These are phyloP conservation scores for Ricinus communis DNA, from an alignment of 345 rosid genomes.

Conservation along the genomic window DNA sequence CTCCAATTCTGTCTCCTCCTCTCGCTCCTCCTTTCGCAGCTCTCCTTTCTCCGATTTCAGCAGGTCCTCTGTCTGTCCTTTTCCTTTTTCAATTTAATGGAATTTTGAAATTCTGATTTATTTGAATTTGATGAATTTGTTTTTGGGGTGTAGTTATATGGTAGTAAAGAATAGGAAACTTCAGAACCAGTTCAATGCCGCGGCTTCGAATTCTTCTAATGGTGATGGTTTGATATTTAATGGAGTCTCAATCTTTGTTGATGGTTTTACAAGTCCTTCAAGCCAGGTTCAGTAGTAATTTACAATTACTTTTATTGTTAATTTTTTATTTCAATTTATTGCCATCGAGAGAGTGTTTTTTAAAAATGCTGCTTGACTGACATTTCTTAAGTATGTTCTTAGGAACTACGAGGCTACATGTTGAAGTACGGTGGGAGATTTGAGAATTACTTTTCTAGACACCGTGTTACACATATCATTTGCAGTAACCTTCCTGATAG, in stretches of 20 bases:
- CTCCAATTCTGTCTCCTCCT: conserved; percentile 62
- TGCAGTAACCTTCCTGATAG: conserved; percentile 89
- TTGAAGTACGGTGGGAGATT: conserved; percentile 69
- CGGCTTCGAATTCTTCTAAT: conserved; percentile 52
- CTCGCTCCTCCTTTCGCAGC: conserved; percentile 66
- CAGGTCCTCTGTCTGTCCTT: conserved; percentile 41
- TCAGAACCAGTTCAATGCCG: conserved; percentile 60
- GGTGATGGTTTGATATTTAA: conserved; percentile 49
- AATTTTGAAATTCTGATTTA: background rate
- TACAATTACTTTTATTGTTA: background rate
- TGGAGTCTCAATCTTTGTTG: conserved; percentile 91
- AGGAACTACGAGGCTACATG: conserved; percentile 86
- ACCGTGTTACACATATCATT: conserved; percentile 75
- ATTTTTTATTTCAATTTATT: background rate
- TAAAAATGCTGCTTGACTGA: background rate
- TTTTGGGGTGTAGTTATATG: conserved; percentile 72
- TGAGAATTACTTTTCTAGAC: conserved; percentile 87
- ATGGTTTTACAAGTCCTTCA: conserved; percentile 88
- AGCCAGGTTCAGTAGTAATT: conserved; percentile 63
- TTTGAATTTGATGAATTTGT: conserved; percentile 6
- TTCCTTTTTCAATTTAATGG: background rate
- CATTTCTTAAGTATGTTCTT: background rate
- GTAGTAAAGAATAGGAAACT: conserved; percentile 78
- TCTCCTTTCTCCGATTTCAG: conserved; percentile 82
- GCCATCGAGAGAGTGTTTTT: background rate